Percentiles rank a stretch among this genome's conserved stretches.
phyloP scores from a whole-genome alignment of 208 protist genomes.

The Trypanosoma brucei region DNA sequence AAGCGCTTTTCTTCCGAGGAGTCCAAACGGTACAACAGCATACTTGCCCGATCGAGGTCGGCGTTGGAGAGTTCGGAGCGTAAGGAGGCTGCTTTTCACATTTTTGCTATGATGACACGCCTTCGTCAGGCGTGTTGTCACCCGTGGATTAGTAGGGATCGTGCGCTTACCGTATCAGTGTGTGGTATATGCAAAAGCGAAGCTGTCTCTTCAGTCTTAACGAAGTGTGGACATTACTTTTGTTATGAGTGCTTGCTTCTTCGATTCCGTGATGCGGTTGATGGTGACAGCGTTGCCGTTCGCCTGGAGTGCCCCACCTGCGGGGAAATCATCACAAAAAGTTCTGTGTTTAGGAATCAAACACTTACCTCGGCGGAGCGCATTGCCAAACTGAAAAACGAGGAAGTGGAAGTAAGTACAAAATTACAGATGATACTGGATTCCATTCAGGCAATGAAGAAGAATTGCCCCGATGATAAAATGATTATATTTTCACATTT shows the following conservation, averaged over 20 bases:
- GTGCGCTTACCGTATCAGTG: constrained; percentile 51
- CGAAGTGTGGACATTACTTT: constrained; percentile 84
- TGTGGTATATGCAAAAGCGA: constrained; percentile 82
- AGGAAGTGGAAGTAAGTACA: constrained; percentile 72
- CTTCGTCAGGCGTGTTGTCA: constrained; percentile 92
- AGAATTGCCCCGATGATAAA: constrained; percentile 83
- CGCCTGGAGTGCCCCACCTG: constrained; percentile 66
- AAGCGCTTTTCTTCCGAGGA: constrained; percentile 70
- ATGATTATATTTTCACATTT: constrained; percentile 98
- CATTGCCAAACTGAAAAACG: constrained; percentile 67
- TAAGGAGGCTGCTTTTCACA: constrained; percentile 76
- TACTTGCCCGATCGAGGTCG: constrained; percentile 71
- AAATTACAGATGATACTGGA: constrained; percentile 84
- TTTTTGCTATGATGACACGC: constrained; percentile 92
- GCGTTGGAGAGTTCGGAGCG: constrained; percentile 57
- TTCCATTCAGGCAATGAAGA: constrained; percentile 62
- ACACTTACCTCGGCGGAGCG: constrained; percentile 54
- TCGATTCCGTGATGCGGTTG: constrained; percentile 70
- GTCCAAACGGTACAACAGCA: constrained; percentile 81
- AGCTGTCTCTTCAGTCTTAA: constrained; percentile 33
- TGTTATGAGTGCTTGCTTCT: constrained; percentile 83
- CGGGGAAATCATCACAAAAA: constrained; percentile 35
- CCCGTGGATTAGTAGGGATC: constrained; percentile 77
- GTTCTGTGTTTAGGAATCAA: constrained; percentile 56
- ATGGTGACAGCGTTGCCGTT: constrained; percentile 62